These are phyloP conservation scores for Pythium chondricola DNA, from an alignment of 352 stramenopile species.

Conservation along the genomic window DNA sequence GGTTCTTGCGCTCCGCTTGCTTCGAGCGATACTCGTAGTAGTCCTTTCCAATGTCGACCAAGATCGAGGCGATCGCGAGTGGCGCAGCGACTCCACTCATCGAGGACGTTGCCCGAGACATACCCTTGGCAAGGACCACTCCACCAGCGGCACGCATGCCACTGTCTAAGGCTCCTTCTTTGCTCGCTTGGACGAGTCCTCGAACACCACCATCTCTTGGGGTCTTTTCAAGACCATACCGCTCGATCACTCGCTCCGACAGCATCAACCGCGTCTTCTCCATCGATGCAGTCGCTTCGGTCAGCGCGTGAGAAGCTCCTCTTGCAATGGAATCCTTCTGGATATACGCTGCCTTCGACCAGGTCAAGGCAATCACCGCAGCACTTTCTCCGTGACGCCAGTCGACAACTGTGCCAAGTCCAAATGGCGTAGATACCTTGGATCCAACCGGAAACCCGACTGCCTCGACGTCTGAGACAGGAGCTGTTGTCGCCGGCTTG, in stretches of 20 bases:
- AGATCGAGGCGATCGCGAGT: slow-evolving; percentile 75
- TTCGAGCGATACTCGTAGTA: slow-evolving; percentile 80
- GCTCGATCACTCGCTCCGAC: slow-evolving; percentile 49
- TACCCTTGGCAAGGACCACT: slow-evolving; percentile 67
- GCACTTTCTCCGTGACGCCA: slow-evolving; percentile 32
- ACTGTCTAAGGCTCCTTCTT: slow-evolving; percentile 75
- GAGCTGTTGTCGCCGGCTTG: too few relatives aligned
- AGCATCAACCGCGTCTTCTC: slow-evolving; percentile 52
- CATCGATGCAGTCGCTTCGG: slow-evolving; percentile 26
- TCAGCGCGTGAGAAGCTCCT: slow-evolving; percentile 47
- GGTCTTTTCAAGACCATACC: slow-evolving; percentile 40
- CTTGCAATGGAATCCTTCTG: slow-evolving; percentile 52
- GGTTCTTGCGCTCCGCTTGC: slow-evolving; percentile 56
- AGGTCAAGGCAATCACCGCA: slow-evolving; percentile 32
- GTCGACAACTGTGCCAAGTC: slow-evolving; percentile 45
- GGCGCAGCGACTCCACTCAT: slow-evolving; percentile 65
- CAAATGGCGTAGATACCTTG: slow-evolving; percentile 58
- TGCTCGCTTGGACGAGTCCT: slow-evolving; percentile 51
- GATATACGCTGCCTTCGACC: slow-evolving; percentile 44
- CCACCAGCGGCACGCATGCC: slow-evolving; percentile 72
- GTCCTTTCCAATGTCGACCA: slow-evolving; percentile 84
- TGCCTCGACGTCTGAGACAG: slow-evolving; percentile 5
- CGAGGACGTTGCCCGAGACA: slow-evolving; percentile 38
- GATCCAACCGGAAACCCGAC: slow-evolving; percentile 49
- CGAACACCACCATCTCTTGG: slow-evolving; percentile 31